phyloP scores from a whole-genome alignment of 192 early-diverging fungal species.

The Coemansia sp. region DNA sequence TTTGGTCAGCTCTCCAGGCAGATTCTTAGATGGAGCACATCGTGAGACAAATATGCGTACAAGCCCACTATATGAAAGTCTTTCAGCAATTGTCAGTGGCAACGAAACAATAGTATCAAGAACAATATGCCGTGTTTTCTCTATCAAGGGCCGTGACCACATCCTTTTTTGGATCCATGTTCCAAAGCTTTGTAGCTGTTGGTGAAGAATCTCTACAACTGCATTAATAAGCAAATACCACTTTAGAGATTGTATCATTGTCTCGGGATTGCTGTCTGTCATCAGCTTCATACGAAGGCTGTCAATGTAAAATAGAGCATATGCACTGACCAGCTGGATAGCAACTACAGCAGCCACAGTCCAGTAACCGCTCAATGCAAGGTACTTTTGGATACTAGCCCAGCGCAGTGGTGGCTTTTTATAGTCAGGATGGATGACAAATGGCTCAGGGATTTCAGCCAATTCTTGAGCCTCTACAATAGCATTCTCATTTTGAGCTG shows the following conservation, averaged over 20 bases:
- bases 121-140: background rate
- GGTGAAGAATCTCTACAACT: background rate
- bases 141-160: constrained; percentile 8
- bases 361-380: constrained; percentile 19
- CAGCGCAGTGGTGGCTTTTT: background rate
- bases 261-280: constrained; percentile 25
- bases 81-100: constrained; percentile 21
- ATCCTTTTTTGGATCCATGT: constrained; percentile 6
- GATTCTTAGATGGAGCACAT: background rate
- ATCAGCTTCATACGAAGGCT: constrained; percentile 23
- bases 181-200: constrained; percentile 10
- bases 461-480: background rate
- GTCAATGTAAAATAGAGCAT: constrained; percentile 17
- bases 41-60: background rate
- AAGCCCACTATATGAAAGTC: background rate
- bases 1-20: background rate
- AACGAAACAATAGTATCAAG: constrained; percentile 6
- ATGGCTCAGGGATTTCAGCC: background rate
- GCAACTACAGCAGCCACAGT: constrained; percentile 4
- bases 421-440: constrained; percentile 6
- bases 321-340: constrained; percentile 13
- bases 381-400: constrained; percentile 8
- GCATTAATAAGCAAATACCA: constrained; percentile 30
- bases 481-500: background rate
- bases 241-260: constrained; percentile 25